Evolutionary conservation across 192 early-diverging fungal species (phyloP).

Genomic region (Umbelopsis isabellina): DNA sequence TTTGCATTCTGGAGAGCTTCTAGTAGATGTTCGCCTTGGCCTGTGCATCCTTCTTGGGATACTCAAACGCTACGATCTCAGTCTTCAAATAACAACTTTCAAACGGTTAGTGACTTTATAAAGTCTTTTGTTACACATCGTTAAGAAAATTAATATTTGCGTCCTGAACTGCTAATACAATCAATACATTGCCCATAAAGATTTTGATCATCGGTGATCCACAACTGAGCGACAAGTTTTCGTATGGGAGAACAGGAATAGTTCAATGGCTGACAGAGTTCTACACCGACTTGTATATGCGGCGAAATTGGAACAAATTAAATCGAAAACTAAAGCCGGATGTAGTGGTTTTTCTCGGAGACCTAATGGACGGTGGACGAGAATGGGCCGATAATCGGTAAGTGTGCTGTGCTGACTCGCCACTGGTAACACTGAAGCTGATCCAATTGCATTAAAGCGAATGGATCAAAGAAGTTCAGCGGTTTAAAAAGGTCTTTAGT

Average conservation of each 20-base stretch:
- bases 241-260: conserved; percentile 74
- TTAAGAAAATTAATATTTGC: no score
- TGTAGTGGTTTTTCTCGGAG: conserved; percentile 78
- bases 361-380: conserved; percentile 83
- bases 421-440: no score
- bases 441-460: background rate
- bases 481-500: conserved; percentile 43
- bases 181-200: conserved; percentile 15
- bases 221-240: conserved; percentile 90
- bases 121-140: no score
- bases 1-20: conserved; percentile 22
- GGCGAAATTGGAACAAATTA: conserved; percentile 71
- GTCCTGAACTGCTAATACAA: background rate
- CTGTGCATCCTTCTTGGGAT: background rate
- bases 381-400: conserved; percentile 50
- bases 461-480: conserved; percentile 58
- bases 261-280: conserved; percentile 68
- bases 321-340: conserved; percentile 55
- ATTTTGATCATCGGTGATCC: conserved; percentile 87
- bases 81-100: no score
- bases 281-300: conserved; percentile 87
- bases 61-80: background rate
- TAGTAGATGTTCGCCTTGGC: conserved; percentile 16
- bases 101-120: no score
- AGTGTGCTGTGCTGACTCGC: background rate